Percentiles rank a stretch among this genome's conserved stretches.
Conservation (phyloP, 176 grass and related monocot species). For the Triticum dicoccoides region DNA sequence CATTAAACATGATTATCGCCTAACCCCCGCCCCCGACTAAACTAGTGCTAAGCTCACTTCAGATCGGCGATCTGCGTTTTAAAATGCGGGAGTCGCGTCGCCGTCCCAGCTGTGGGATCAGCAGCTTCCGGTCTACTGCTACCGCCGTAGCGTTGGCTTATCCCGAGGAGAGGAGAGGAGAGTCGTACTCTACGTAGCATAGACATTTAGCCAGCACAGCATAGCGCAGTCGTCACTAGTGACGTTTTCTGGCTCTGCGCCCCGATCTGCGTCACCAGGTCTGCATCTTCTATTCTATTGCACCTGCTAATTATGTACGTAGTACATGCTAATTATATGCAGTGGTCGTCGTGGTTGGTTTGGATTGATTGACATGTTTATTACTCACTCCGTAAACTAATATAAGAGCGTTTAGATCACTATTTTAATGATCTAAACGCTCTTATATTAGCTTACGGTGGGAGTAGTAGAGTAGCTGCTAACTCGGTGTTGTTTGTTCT, state of each 20-base stretch:
- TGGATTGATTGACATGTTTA: background rate
- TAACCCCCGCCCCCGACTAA: background rate
- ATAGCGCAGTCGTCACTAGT: slow-evolving; percentile 5
- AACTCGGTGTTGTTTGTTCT: background rate
- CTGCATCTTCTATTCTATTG: background rate
- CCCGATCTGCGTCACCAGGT: background rate
- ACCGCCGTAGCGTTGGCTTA: background rate
- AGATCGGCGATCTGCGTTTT: background rate
- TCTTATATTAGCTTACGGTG: too few species aligned
- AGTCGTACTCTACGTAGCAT: background rate
- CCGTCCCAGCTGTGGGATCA: slow-evolving; percentile 1
- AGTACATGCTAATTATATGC: background rate
- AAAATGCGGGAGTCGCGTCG: background rate
- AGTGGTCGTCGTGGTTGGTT: background rate
- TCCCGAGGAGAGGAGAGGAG: slow-evolving; percentile 18
- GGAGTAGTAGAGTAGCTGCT: background rate
- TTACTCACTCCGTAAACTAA: background rate
- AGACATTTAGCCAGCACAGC: background rate
- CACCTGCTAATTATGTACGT: background rate
- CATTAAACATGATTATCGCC: slow-evolving; percentile 16
- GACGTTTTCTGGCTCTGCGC: background rate
- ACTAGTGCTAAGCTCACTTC: background rate
- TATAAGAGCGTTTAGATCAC: too few species aligned
- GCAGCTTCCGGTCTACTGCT: background rate
- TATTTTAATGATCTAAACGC: too few species aligned